Percentiles rank a stretch among this genome's conserved stretches.
Conservation (phyloP, 2,329 filamentous ascomycete species). For the Geosmithia flava region DNA sequence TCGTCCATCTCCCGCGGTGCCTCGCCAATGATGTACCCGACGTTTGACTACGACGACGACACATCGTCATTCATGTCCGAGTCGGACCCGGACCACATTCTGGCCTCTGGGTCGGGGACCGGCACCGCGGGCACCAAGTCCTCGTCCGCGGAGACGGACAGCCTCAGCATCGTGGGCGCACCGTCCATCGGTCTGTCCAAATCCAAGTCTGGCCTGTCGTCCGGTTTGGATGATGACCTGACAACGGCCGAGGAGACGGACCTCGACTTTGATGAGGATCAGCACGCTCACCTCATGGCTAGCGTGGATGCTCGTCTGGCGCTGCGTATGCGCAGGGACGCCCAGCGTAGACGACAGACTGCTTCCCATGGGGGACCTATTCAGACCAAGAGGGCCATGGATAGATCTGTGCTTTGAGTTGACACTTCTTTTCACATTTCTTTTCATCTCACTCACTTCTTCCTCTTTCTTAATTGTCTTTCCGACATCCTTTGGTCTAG, state of each 20-base stretch:
- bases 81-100: background rate
- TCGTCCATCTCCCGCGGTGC: background rate
- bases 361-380: background rate
- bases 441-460: background rate
- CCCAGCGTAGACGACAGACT: background rate
- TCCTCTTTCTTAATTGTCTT: background rate
- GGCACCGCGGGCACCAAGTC: background rate
- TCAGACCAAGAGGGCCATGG: background rate
- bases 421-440: background rate
- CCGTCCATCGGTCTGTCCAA: background rate
- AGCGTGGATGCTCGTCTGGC: background rate
- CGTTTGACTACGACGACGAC: conserved; percentile 1
- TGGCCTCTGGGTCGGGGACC: background rate
- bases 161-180: background rate
- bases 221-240: conserved; percentile 1
- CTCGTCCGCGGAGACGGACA: background rate
- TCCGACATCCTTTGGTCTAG: no score
- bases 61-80: conserved; percentile 3
- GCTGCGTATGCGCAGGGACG: background rate
- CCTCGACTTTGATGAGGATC: background rate
- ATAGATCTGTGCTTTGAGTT: background rate
- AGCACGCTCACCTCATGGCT: no score
- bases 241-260: conserved; percentile 1
- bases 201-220: background rate
- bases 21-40: background rate